Evolutionary conservation across 2,329 filamentous ascomycete genomes (phyloP), one percentile per base, ranked within the genome.

Genomic region (Xylariaceae sp.): DNA sequence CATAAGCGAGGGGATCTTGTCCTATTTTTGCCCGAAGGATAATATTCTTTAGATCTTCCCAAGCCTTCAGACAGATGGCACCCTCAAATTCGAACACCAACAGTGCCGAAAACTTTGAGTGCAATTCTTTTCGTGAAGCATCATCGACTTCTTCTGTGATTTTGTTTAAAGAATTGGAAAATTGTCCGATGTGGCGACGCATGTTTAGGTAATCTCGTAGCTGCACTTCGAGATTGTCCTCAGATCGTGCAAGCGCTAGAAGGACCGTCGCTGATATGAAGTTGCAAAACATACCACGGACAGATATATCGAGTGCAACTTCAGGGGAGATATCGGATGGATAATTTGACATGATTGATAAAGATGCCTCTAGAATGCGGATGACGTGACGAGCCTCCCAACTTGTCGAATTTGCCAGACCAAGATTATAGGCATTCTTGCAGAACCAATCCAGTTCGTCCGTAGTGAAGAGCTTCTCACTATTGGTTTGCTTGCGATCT

Each of bases 371-470:
- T 38, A 84, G 66, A 20, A 95, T 72, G 3, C 77, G 70, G 3
- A 83, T 60, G 0, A 84, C 69, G 39, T 73, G 64, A 5, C 64
- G 61, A 1, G 82, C 71, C 20, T 76, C 62, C 73, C 85, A 83
- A 1, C 47, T 52, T 3, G 76, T 69, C 2, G 74, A 72, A 53
- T 83, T 72, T 49, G 82, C 80, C 4, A 92, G 65, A 0, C 82
- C 83, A 6, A 90, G 64, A 54, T 93, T 94, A 69, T 94, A 95
- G 1, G 85, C 77, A 52, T 87, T 92, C 51, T 83, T 83, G 29
- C 83, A 85, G 61, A 95, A 91, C 89, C 89, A 95, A 54, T 91
- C 77, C 3, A 94, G 71, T 56, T 95, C 89, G 3, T 72, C 63
- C 0, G 74, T 47, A 1, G 75, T 78, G 58, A 90, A 89, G 1